Evolutionary conservation across 805 yeast genomes (phyloP).

Genomic region (Blastobotrys attinorum): DNA sequence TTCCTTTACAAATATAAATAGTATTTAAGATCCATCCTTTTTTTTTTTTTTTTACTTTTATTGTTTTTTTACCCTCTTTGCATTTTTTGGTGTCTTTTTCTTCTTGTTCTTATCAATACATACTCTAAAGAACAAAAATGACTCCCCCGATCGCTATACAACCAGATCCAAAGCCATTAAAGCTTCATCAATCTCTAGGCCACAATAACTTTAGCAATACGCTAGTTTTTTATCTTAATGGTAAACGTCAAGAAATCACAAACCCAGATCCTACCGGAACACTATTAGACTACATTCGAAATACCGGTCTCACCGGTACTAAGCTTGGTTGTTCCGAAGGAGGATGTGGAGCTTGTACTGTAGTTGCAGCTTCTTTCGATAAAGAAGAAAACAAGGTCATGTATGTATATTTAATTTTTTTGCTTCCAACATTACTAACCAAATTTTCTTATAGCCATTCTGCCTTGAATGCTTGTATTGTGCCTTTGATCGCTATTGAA

Average conservation of each 20-base stretch:
- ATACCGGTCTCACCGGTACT: conserved; percentile 34
- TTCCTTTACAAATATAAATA: too few relatives aligned
- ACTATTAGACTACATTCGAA: conserved; percentile 36
- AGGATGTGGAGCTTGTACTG: conserved; percentile 46
- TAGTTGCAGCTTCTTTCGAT: conserved; percentile 33
- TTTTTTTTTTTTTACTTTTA: too few relatives aligned
- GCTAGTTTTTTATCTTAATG: conserved; percentile 35
- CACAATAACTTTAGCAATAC: conserved; percentile 4
- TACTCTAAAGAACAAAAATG: too few relatives aligned
- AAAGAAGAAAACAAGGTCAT: conserved; percentile 22
- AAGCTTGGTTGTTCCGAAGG: conserved; percentile 45
- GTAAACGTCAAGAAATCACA: conserved; percentile 29
- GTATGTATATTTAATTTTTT: conserved; percentile 9
- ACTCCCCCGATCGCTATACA: conserved; percentile 1
- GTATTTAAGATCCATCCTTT: too few relatives aligned
- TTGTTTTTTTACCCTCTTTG: too few relatives aligned
- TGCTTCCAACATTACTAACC: neutral
- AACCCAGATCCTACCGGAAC: conserved; percentile 39
- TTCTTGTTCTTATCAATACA: too few relatives aligned
- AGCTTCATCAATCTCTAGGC: conserved; percentile 5
- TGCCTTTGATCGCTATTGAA: conserved; percentile 38
- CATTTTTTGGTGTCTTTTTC: too few relatives aligned
- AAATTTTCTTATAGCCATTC: conserved; percentile 18
- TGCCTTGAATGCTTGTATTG: conserved; percentile 42
- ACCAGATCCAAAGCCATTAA: conserved; percentile 1